phyloP scores from a whole-genome alignment of 306 rosid genomes.

The Medicago lupulina region DNA sequence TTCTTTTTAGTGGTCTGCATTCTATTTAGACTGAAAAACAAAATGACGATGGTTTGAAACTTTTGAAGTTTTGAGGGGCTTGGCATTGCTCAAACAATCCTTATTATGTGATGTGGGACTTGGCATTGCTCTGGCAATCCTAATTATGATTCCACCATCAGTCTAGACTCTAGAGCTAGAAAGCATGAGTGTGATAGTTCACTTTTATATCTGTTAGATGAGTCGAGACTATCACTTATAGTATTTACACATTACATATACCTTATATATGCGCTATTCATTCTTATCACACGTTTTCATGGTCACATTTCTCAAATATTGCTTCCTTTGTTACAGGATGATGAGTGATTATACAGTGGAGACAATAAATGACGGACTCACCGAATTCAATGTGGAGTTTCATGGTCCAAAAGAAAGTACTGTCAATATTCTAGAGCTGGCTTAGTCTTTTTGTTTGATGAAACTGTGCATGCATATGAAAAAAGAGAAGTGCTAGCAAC shows the following conservation, averaged over 20 bases:
- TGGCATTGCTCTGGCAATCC: conserved; percentile 14
- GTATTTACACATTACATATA: neutral
- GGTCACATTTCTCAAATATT: conserved; percentile 34
- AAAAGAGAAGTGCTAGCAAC: neutral
- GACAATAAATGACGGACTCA: conserved; percentile 94
- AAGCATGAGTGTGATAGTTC: conserved; percentile 26
- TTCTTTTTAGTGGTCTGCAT: neutral
- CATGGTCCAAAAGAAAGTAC: conserved; percentile 99
- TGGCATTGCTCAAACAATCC: conserved; percentile 22
- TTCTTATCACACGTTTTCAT: neutral
- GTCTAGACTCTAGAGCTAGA: neutral
- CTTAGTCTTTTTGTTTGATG: conserved; percentile 29
- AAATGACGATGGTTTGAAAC: conserved; percentile 6
- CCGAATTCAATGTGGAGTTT: conserved; percentile 92
- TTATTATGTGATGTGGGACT: neutral
- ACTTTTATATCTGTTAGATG: conserved; percentile 23
- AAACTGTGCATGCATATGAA: conserved; percentile 5
- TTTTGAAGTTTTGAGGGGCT: conserved; percentile 25
- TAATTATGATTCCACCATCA: conserved; percentile 14
- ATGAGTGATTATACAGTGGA: conserved; percentile 99
- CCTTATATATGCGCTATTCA: conserved; percentile 16
- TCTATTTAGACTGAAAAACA: conserved; percentile 3
- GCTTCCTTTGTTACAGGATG: conserved; percentile 73
- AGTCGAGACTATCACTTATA: neutral
- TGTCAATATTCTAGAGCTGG: conserved; percentile 38